phyloP scores from a whole-genome alignment of 108 stramenopile species.

The Cyclotella distinguenda region DNA sequence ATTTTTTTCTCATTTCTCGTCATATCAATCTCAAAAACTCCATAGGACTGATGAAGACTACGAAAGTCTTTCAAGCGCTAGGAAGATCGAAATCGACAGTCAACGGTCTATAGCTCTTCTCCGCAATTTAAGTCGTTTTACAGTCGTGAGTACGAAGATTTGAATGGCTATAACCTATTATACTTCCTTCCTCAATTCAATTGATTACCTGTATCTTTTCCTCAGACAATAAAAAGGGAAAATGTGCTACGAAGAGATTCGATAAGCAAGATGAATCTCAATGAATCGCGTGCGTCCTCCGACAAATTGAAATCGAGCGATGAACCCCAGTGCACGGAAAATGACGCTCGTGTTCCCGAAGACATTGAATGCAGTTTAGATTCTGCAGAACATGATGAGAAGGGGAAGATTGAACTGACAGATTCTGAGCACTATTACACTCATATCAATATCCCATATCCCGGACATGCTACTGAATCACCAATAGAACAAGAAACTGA shows the following conservation, averaged over 20 bases:
- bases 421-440: conserved; percentile 8
- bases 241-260: conserved; percentile 18
- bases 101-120: conserved; percentile 23
- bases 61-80: conserved; percentile 20
- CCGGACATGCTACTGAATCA: conserved; percentile 8
- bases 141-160: conserved; percentile 15
- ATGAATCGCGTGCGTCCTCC: conserved; percentile 3
- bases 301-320: neutral
- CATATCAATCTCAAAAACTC: neutral
- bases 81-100: conserved; percentile 30
- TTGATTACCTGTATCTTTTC: no score
- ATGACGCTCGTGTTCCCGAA: neutral
- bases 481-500: neutral
- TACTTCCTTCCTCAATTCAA: neutral
- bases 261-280: neutral
- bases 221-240: conserved; percentile 25
- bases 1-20: neutral
- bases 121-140: conserved; percentile 20
- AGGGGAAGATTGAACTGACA: neutral
- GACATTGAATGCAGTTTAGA: conserved; percentile 7
- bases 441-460: conserved; percentile 19
- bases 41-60: conserved; percentile 5
- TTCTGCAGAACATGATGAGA: neutral
- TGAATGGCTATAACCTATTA: neutral
- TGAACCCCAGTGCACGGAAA: conserved; percentile 5